Percentiles rank a stretch among this genome's conserved stretches.
Evolutionary conservation across 805 yeast genomes (phyloP).

Genomic region (Candida ovalis): DNA sequence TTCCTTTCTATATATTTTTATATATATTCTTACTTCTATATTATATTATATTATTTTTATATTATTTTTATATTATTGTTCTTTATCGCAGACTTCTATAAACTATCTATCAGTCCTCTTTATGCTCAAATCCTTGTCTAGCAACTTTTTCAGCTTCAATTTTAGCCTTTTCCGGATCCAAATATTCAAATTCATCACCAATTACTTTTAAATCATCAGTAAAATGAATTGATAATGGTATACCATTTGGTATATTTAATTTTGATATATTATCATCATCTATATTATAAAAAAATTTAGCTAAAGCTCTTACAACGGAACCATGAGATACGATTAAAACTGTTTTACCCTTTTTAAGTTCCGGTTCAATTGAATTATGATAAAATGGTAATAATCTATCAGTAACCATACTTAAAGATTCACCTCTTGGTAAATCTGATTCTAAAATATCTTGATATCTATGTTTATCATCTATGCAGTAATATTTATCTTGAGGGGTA

Average conservation of each 20-base stretch:
- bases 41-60: too few relatives aligned
- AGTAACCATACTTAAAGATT: slow-evolving; percentile 70
- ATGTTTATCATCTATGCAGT: slow-evolving; percentile 33
- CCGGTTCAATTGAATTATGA: slow-evolving; percentile 46
- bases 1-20: too few relatives aligned
- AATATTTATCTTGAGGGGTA: slow-evolving; percentile 36
- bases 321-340: slow-evolving; percentile 79
- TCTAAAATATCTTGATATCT: slow-evolving; percentile 41
- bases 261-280: slow-evolving; percentile 67
- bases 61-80: too few relatives aligned
- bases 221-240: slow-evolving; percentile 68
- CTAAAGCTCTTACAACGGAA: slow-evolving; percentile 70
- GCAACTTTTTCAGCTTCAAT: slow-evolving; percentile 78
- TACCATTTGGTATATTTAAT: slow-evolving; percentile 79
- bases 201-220: slow-evolving; percentile 35
- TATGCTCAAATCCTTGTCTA: slow-evolving; percentile 56
- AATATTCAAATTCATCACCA: slow-evolving; percentile 49
- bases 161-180: slow-evolving; percentile 78
- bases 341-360: slow-evolving; percentile 46
- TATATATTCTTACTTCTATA: too few relatives aligned
- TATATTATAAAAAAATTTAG: slow-evolving; percentile 63
- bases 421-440: slow-evolving; percentile 61
- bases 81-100: too few relatives aligned
- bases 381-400: slow-evolving; percentile 62
- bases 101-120: neutral